Evolutionary conservation across 140 eudicot genomes (phyloP), one percentile per base, ranked within the genome.

Genomic region (Ambrosia hybrid): DNA sequence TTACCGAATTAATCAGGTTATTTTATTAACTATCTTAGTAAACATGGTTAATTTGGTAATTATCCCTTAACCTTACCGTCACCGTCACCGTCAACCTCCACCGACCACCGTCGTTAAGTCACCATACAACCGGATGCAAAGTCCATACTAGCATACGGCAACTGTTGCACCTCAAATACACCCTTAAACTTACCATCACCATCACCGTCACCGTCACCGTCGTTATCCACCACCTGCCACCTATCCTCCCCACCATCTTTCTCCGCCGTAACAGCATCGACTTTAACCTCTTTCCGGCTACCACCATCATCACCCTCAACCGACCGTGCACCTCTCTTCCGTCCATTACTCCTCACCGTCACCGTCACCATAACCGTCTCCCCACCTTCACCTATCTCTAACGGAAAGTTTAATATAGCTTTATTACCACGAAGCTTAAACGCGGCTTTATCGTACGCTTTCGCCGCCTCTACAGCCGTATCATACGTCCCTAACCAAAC

Each of bases 401-500:
- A 89, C 4, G 96, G 96, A 67, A 89, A 89, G 45, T 89, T 89
- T 71, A 89, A 61, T 14, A 90, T 90, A 0, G 96, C 96, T 67
- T 87, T 90, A 52, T 87, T 81, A 11, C 91, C 94, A 58, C 96
- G 85, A 13, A 90, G 78, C 85, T 57, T 87, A 66, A 89, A 89
- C 81, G 96, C 96, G 11, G 96, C 96, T 70, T 62, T 70, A 16
- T 89, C 96, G 34, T 89, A 90, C 0, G 96, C 96, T 70, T 74
- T 90, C 0, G 96, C 96, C 2, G 96, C 96, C 37, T 87, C 91
- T 7, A 90, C 52, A 4, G 97, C 97, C 9, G 95, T 85, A 60
- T 90, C 97, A 63, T 83, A 90, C 0, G 97, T 90, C 33, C 97
- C 97, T 3, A 90, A 83, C 97, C 97, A 90, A 67, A 90, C 91